Evolutionary conservation across 768 basidiomycete species (phyloP).

Genomic region (Mycena olivaceomarginata): DNA sequence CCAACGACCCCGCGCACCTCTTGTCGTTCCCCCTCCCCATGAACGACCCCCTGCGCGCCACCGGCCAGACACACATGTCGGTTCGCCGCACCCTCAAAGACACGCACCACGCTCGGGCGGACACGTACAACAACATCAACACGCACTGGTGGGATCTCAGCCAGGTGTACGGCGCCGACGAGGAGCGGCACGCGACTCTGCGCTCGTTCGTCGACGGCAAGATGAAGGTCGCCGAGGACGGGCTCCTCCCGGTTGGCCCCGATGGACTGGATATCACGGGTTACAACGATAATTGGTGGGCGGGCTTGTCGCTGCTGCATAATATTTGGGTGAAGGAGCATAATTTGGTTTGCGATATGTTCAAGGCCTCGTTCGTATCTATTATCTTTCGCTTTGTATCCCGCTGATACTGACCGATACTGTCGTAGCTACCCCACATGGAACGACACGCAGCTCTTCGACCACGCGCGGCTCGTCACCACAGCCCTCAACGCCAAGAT

Average conservation of each 20-base stretch:
- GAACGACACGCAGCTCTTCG: slow-evolving; percentile 36
- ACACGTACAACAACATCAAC: slow-evolving; percentile 30
- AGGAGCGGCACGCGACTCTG: slow-evolving; percentile 23
- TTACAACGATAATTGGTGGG: slow-evolving; percentile 38
- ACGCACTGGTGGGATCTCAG: slow-evolving; percentile 42
- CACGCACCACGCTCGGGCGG: slow-evolving; percentile 18
- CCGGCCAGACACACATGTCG: slow-evolving; percentile 32
- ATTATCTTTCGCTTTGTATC: background rate
- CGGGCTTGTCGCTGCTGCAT: slow-evolving; percentile 34
- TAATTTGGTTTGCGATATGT: slow-evolving; percentile 39
- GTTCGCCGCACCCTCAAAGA: slow-evolving; percentile 25
- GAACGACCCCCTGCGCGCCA: slow-evolving; percentile 25
- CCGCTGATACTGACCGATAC: background rate
- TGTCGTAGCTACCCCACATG: slow-evolving; percentile 25
- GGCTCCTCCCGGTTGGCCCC: slow-evolving; percentile 29
- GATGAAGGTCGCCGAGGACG: slow-evolving; percentile 30
- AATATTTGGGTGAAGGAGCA: slow-evolving; percentile 41
- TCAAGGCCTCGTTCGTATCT: slow-evolving; percentile 22
- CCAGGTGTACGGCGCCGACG: slow-evolving; percentile 33
- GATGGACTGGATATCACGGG: slow-evolving; percentile 32
- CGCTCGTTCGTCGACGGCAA: slow-evolving; percentile 36
- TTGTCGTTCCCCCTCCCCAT: slow-evolving; percentile 27
- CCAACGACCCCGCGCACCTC: slow-evolving; percentile 32
- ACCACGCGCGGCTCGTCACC: slow-evolving; percentile 42
- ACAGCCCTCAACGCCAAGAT: slow-evolving; percentile 41